A percentile compares a stretch with the other conserved stretches of the same genome.
Conservation (phyloP, 2,329 filamentous ascomycete genomes). For the Xylariaceae sp. region DNA sequence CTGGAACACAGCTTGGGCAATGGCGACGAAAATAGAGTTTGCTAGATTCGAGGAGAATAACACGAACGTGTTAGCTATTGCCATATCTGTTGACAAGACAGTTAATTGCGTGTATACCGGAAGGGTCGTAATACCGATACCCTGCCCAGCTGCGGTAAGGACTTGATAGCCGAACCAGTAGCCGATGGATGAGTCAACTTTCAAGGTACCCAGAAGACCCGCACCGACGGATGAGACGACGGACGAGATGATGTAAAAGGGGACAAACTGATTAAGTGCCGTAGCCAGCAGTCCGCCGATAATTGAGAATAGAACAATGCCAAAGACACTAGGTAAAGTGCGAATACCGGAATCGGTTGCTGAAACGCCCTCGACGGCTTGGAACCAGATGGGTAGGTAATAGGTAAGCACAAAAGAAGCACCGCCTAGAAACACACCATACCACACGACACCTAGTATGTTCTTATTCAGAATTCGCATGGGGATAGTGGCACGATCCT, state of each 20-base stretch:
- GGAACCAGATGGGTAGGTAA: constrained; percentile 49
- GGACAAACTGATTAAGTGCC: background rate
- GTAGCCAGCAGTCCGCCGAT: background rate
- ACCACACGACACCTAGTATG: constrained; percentile 33
- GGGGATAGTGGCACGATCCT: constrained; percentile 36
- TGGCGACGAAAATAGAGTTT: background rate
- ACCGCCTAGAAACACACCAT: constrained; percentile 31
- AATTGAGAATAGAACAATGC: constrained; percentile 18
- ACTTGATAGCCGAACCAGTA: background rate
- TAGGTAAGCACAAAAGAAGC: constrained; percentile 37
- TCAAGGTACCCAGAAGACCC: background rate
- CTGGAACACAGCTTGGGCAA: background rate
- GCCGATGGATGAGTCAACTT: background rate
- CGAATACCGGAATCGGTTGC: constrained; percentile 40
- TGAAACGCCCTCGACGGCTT: constrained; percentile 37
- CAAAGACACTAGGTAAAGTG: constrained; percentile 38
- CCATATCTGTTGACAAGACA: background rate
- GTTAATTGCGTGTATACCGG: background rate
- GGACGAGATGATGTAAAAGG: background rate
- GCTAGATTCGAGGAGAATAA: background rate
- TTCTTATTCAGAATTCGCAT: constrained; percentile 38
- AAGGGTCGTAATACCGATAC: background rate
- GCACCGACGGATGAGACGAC: background rate
- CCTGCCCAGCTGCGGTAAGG: background rate
- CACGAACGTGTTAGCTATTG: background rate